A percentile compares a stretch with the other conserved stretches of the same genome.
Conservation (phyloP, 73 alveolate genomes). For the Effrenium voratum region DNA sequence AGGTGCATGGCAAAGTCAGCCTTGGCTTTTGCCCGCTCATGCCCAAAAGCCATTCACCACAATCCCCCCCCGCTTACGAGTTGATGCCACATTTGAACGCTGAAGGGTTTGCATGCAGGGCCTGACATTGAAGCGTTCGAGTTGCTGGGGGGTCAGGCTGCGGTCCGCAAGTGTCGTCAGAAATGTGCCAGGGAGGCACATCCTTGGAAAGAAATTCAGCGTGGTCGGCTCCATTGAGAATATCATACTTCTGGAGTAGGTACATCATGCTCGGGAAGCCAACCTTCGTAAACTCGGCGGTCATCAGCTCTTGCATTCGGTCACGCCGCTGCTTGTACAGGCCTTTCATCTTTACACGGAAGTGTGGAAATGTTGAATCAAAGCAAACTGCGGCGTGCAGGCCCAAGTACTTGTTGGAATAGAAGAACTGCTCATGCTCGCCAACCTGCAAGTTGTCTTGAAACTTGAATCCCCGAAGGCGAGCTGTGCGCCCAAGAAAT, state of each 20-base stretch:
- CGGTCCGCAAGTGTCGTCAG: slow-evolving; percentile 88
- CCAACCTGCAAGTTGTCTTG: slow-evolving; percentile 84
- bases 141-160: slow-evolving; percentile 63
- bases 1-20: too few species aligned
- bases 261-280: slow-evolving; percentile 93
- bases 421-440: slow-evolving; percentile 91
- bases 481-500: slow-evolving; percentile 69
- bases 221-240: slow-evolving; percentile 43
- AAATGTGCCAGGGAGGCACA: slow-evolving; percentile 93
- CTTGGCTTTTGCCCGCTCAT: too few species aligned
- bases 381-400: slow-evolving; percentile 84
- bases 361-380: slow-evolving; percentile 81
- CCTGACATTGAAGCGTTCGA: not conserved
- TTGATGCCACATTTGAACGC: too few species aligned
- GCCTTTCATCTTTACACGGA: slow-evolving; percentile 89
- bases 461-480: slow-evolving; percentile 67
- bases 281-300: slow-evolving; percentile 54
- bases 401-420: slow-evolving; percentile 65
- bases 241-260: slow-evolving; percentile 79
- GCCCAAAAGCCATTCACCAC: too few species aligned
- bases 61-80: too few species aligned
- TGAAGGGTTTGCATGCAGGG: too few species aligned
- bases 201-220: slow-evolving; percentile 69
- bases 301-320: slow-evolving; percentile 93
- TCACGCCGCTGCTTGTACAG: slow-evolving; percentile 69